Evolutionary conservation across 2,329 filamentous ascomycete genomes (phyloP).

Genomic region (Pseudogymnoascus sp.): DNA sequence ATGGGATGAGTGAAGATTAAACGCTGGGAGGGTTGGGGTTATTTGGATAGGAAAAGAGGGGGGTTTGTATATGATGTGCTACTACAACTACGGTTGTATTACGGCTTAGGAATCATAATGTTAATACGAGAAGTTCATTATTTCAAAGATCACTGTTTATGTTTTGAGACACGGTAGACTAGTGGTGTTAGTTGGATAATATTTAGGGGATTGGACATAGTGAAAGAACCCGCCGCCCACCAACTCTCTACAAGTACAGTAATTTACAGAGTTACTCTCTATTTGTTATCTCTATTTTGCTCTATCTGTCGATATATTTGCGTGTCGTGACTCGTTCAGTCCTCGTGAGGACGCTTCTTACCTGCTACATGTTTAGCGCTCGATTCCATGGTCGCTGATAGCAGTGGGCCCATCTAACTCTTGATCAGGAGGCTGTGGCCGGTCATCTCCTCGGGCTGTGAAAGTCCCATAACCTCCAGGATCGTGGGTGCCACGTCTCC

Average conservation of each 20-base stretch:
- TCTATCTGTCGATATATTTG: background rate
- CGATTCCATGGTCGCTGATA: background rate
- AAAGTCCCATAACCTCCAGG: slow-evolving; percentile 81
- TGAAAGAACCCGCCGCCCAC: too few relatives aligned
- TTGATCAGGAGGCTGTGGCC: slow-evolving; percentile 77
- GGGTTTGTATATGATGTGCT: background rate
- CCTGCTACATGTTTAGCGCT: slow-evolving; percentile 16
- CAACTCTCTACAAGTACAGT: too few relatives aligned
- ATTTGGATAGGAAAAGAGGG: background rate
- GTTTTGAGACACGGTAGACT: too few relatives aligned
- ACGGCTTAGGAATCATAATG: background rate
- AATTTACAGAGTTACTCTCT: slow-evolving; percentile 1
- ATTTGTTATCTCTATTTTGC: background rate
- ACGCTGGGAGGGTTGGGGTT: background rate
- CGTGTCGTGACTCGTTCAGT: slow-evolving; percentile 11
- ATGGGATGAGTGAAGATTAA: slow-evolving; percentile 18
- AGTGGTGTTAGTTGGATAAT: too few relatives aligned
- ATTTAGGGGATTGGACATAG: too few relatives aligned
- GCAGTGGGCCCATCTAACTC: slow-evolving; percentile 30
- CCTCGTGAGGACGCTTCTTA: slow-evolving; percentile 26
- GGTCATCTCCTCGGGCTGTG: slow-evolving; percentile 87
- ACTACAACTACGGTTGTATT: background rate
- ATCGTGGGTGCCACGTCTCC: slow-evolving; percentile 96
- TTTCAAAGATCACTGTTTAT: background rate
- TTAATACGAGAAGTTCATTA: background rate